These are phyloP conservation scores for Centaurea solstitialis DNA, from an alignment of 129 eudicot genomes.

Conservation along the genomic window DNA sequence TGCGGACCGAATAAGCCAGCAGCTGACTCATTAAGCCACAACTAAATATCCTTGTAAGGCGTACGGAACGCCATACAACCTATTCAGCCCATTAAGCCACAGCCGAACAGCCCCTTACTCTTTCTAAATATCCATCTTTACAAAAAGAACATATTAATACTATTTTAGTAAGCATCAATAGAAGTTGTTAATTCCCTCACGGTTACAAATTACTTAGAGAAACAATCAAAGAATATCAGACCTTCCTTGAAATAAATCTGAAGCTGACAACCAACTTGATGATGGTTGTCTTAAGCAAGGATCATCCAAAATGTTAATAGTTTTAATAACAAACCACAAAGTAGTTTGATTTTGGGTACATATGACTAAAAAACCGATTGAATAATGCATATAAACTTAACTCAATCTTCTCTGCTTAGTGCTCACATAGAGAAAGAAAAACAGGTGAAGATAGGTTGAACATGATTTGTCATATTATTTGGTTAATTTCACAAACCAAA, in stretches of 20 bases:
- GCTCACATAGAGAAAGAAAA: not conserved
- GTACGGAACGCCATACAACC: too few species aligned
- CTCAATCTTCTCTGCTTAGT: not conserved
- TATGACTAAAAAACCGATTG: not conserved
- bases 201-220: not conserved
- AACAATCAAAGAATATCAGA: not conserved
- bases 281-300: not conserved
- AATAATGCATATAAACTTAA: not conserved
- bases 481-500: not conserved
- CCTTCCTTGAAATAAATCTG: not conserved
- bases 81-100: not conserved
- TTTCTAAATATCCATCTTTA: not conserved
- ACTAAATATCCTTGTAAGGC: not conserved
- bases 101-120: not conserved
- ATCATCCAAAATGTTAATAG: too few species aligned
- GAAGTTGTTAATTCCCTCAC: not conserved
- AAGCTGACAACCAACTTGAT: not conserved
- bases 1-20: not conserved
- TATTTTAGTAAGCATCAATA: not conserved
- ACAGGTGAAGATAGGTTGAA: not conserved
- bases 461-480: not conserved
- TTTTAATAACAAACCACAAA: not conserved
- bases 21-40: not conserved
- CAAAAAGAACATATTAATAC: not conserved
- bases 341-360: too few species aligned